Base-by-base conservation (phyloP, 2,329 filamentous ascomycete species). In the Thelonectria rubi region DNA sequence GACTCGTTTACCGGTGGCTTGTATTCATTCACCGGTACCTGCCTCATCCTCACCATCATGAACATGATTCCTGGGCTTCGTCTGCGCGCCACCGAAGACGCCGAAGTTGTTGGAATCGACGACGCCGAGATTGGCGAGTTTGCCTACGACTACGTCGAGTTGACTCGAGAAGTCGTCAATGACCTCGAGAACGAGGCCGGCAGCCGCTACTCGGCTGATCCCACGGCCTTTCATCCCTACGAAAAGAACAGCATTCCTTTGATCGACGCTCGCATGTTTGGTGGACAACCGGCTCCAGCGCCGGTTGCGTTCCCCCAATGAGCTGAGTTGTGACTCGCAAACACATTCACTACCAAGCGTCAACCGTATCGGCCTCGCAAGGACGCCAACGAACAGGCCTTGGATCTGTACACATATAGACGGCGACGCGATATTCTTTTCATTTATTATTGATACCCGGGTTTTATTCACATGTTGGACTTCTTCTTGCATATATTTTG, bases 101-200 rank as follows among this genome's bases (percentile, higher is more conserved):
- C 92, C 39, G 93, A 97, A 77, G 88, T 93, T 53, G 81, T 93
- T 43, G 93, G 93, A 67, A 93, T 96, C 62, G 93, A 97, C 72
- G 93, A 97, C 71, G 89, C 91, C 21, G 93, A 97, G 78, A 92
- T 97, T 72, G 93, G 93, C 75, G 93, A 97, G 80, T 97, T 95
- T 75, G 93, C 92, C n/a, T 97, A 97, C 76, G 93, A 97, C 77
- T 97, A 96, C 71, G 92, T 97, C 67, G 93, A 96, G 82, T 82
- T 95, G 66, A 90, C 86, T 18, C 83, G 91, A 37, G 81, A 83
- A 69, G 80, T 83, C 40, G 72, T 83, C 50, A 82, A 79, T 62
- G 81, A 82, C 46, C 74, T 80, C 9, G 81, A 83, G 17, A 78
- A 75, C 63, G 81, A 83, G 55, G 75, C 73, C 6, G 77, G 71